Evolutionary conservation across 176 grass and related monocot genomes (phyloP).

Genomic region (Elymus sibiricus): DNA sequence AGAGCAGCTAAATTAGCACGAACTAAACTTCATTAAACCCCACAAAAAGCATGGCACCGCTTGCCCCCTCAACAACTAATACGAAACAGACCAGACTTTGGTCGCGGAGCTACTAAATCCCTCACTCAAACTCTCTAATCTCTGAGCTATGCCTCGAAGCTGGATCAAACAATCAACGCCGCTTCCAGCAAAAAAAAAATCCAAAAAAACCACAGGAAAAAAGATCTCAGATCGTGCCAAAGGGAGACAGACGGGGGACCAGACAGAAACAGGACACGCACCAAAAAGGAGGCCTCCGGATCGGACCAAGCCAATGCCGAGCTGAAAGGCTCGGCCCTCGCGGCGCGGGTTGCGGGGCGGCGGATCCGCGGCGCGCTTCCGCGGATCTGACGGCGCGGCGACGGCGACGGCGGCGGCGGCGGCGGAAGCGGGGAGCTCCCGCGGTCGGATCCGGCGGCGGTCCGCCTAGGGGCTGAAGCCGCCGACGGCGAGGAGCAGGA

Average conservation of each 20-base stretch:
- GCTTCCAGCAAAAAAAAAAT: slow-evolving; percentile 36
- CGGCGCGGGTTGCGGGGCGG: background rate
- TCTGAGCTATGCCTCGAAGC: background rate
- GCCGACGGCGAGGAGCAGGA: background rate
- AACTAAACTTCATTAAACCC: background rate
- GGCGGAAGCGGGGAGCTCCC: background rate
- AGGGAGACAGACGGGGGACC: slow-evolving; percentile 12
- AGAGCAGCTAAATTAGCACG: slow-evolving; percentile 14
- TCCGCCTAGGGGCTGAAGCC: slow-evolving; percentile 16
- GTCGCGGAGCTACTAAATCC: background rate
- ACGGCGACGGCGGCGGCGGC: background rate
- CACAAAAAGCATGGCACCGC: background rate
- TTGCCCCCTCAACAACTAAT: background rate
- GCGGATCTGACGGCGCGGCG: slow-evolving; percentile 37
- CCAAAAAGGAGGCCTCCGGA: slow-evolving; percentile 30
- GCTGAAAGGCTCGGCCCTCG: background rate
- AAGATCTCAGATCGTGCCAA: slow-evolving; percentile 50
- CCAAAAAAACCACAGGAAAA: background rate
- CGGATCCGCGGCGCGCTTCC: slow-evolving; percentile 28
- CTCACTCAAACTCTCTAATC: slow-evolving; percentile 13
- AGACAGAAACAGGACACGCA: slow-evolving; percentile 35
- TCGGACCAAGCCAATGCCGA: slow-evolving; percentile 50
- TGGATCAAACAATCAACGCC: slow-evolving; percentile 32
- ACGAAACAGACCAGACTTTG: background rate
- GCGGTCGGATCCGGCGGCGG: slow-evolving; percentile 2